Evolutionary conservation across 2,329 filamentous ascomycete genomes (phyloP), one percentile per base, ranked within the genome.

Genomic region (Fusarium sp.): DNA sequence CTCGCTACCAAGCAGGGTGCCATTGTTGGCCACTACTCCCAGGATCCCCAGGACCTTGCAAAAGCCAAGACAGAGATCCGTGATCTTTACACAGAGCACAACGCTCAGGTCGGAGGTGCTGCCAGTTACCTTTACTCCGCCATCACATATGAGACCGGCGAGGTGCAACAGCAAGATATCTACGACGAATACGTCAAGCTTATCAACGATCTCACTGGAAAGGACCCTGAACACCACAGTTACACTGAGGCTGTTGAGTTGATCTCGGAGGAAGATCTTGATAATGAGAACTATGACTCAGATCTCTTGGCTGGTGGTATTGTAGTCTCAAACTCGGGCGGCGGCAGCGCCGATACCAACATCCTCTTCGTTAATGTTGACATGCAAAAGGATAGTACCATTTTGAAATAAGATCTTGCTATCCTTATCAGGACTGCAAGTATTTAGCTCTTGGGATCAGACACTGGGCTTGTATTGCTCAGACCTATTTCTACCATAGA

Each of bases 361-460:
- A 14, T 56, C 26, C 30, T 51, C 46, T 56, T 56, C 8, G 51
- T 56, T 8, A 52, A 20, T 14, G 24, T 56, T 11, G 52, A 56
- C 7, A 2, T 3, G 17, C 46, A 40, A 24, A 21, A 6, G 4
- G 20, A 23, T 10, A 51, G 45, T 19, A 20, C 4, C 14, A 12
- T 15, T n/a, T 17, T 5, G 7, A 7, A 34, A 34, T n/a, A 36
- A 17, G 15, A 17, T 3, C 19, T 10, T 26, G 28, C 34, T n/a
- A 17, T 36, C 14, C n/a, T 5, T 6, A n/a, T n/a, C 7, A 10
- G 9, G 7, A 9, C 19, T 9, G 34, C 8, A 10, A 36, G 8
- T n/a, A 10, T 10, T 17, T 17, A 36, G 34, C 34, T n/a, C 5
- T 5, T n/a, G 17, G 34, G 7, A n/a, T n/a, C 5, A 8, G 4